Percentiles rank a stretch among this genome's conserved stretches.
Conservation (phyloP, 2,329 filamentous ascomycete genomes). For the Aureobasidium namibiae region DNA sequence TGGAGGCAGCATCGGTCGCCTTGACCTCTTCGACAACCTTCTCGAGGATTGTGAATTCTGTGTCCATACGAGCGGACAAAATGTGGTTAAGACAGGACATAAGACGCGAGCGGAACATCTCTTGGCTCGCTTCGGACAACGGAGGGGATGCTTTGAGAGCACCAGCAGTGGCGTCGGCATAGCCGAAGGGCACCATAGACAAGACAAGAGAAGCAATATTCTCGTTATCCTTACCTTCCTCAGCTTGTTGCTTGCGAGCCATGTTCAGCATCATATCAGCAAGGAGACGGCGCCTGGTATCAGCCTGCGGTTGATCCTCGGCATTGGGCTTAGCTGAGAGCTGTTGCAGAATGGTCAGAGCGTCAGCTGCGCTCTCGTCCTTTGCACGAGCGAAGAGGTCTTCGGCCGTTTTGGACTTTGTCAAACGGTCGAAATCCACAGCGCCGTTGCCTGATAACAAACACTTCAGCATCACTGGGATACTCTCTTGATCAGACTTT, state of each 20-base stretch:
- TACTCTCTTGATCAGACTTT: conserved; percentile 51
- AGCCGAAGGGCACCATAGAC: conserved; percentile 29
- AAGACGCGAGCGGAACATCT: conserved; percentile 46
- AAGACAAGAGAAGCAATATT: conserved; percentile 17
- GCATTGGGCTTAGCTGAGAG: conserved; percentile 43
- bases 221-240: conserved; percentile 19
- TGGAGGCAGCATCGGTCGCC: not conserved
- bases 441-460: conserved; percentile 63
- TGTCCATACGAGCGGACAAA: conserved; percentile 23
- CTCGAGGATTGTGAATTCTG: conserved; percentile 2
- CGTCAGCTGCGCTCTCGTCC: conserved; percentile 37
- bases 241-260: conserved; percentile 31
- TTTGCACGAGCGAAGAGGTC: conserved; percentile 57
- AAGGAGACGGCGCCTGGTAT: conserved; percentile 39
- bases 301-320: conserved; percentile 37
- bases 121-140: conserved; percentile 39
- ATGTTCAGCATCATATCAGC: conserved; percentile 46
- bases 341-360: conserved; percentile 6
- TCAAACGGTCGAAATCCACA: conserved; percentile 77
- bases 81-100: conserved; percentile 47
- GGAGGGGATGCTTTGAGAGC: conserved; percentile 23
- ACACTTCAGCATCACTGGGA: conserved; percentile 54
- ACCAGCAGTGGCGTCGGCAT: conserved; percentile 17
- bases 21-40: conserved; percentile 2
- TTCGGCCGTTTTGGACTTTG: conserved; percentile 78